A percentile compares a stretch with the other conserved stretches of the same genome.
Evolutionary conservation across 129 eudicot genomes (phyloP).

Genomic region (Mikania micrantha): DNA sequence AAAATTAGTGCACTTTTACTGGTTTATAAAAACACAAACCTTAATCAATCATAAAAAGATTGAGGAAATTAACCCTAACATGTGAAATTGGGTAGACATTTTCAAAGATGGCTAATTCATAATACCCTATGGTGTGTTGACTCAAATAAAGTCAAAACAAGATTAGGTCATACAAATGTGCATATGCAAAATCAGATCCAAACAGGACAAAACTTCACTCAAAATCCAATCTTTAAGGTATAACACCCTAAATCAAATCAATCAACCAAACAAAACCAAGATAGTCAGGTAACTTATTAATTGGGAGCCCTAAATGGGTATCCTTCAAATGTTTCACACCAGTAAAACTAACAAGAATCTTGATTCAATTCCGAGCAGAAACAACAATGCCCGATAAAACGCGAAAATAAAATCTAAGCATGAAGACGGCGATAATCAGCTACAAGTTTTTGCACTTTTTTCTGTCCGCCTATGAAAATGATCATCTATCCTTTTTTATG

Average conservation of each 20-base stretch:
- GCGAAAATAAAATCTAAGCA: slow-evolving; percentile 11
- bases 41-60: too few relatives aligned
- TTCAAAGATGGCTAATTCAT: too few relatives aligned
- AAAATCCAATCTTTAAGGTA: slow-evolving; percentile 9
- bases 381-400: slow-evolving; percentile 17
- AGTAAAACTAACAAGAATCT: slow-evolving; percentile 27
- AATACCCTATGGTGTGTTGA: not conserved
- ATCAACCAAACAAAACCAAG: not conserved
- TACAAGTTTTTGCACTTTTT: slow-evolving; percentile 24
- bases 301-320: slow-evolving; percentile 29
- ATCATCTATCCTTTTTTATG: too few relatives aligned
- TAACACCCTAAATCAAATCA: not conserved
- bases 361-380: slow-evolving; percentile 9
- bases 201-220: slow-evolving; percentile 2
- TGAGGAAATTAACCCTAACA: too few relatives aligned
- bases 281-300: slow-evolving; percentile 34
- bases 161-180: not conserved
- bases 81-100: too few relatives aligned
- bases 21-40: too few relatives aligned
- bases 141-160: not conserved
- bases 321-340: slow-evolving; percentile 39
- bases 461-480: slow-evolving; percentile 2
- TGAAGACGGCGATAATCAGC: slow-evolving; percentile 13
- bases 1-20: too few relatives aligned
- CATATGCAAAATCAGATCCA: not conserved